These are phyloP conservation scores for Globisporangium viniferum DNA, from an alignment of 352 stramenopile genomes.

Conservation along the genomic window DNA sequence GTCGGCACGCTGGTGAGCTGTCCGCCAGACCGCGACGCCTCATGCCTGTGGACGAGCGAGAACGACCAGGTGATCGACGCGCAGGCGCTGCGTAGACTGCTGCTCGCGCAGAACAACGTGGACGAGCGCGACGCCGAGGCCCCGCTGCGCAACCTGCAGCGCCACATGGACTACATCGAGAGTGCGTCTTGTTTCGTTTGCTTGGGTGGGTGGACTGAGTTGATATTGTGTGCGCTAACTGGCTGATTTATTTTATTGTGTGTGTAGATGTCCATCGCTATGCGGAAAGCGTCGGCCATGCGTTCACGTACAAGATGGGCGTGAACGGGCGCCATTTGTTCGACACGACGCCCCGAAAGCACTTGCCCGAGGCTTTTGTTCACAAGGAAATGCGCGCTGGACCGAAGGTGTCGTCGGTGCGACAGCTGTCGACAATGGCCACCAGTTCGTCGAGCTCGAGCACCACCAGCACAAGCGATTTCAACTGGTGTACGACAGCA, in stretches of 20 bases:
- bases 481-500: constrained; percentile 72
- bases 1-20: constrained; percentile 59
- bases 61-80: constrained; percentile 34
- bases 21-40: constrained; percentile 18
- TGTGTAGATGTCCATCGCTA: constrained; percentile 56
- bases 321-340: constrained; percentile 62
- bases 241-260: not conserved
- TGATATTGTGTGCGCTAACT: not conserved
- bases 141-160: constrained; percentile 50
- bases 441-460: constrained; percentile 17
- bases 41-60: constrained; percentile 58
- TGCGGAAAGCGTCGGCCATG: constrained; percentile 46
- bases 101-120: constrained; percentile 38
- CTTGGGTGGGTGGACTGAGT: not conserved
- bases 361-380: constrained; percentile 57
- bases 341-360: constrained; percentile 30
- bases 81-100: constrained; percentile 41
- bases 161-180: constrained; percentile 79
- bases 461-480: constrained; percentile 27
- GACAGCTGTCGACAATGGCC: constrained; percentile 23
- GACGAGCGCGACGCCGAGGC: constrained; percentile 23
- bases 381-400: constrained; percentile 47
- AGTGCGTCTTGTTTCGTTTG: constrained; percentile 24
- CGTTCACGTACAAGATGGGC: constrained; percentile 66
- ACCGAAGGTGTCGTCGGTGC: constrained; percentile 11